phyloP scores from a whole-genome alignment of 1,284 basidiomycete species.

The Trichosporon sp. region DNA sequence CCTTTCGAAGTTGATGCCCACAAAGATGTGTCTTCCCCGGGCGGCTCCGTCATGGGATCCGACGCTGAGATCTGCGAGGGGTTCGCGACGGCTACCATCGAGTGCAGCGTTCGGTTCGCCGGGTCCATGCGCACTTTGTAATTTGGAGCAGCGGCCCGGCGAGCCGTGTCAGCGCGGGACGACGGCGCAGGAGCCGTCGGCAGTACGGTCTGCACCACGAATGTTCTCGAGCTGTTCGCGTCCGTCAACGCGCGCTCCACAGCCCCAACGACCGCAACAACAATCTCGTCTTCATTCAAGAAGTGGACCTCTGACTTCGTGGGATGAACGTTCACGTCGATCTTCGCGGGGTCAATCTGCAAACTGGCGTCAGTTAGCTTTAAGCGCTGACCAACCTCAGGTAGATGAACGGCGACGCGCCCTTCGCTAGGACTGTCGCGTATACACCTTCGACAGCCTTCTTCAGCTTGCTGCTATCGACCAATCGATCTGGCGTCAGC shows the following conservation, averaged over 20 bases:
- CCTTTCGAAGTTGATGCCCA: slow-evolving; percentile 7
- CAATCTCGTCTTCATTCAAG: slow-evolving; percentile 84
- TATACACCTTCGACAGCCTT: slow-evolving; percentile 85
- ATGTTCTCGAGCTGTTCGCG: slow-evolving; percentile 64
- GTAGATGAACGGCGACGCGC: slow-evolving; percentile 85
- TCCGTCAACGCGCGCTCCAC: slow-evolving; percentile 65
- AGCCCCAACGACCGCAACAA: slow-evolving; percentile 69
- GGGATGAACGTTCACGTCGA: slow-evolving; percentile 98
- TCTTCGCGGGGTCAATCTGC: slow-evolving; percentile 74
- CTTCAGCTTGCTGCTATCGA: slow-evolving; percentile 83
- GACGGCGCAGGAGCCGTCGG: slow-evolving; percentile 14
- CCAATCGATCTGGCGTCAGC: slow-evolving; percentile 69
- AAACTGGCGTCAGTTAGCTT: slow-evolving; percentile 54
- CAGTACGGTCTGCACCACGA: slow-evolving; percentile 66
- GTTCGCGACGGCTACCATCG: slow-evolving; percentile 63
- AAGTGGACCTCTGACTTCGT: slow-evolving; percentile 98
- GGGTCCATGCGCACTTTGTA: slow-evolving; percentile 89
- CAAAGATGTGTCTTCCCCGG: slow-evolving; percentile 26
- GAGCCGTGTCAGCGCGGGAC: not conserved
- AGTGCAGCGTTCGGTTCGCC: slow-evolving; percentile 82
- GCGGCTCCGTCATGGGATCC: slow-evolving; percentile 23
- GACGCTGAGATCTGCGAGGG: slow-evolving; percentile 36
- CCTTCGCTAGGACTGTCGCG: slow-evolving; percentile 81
- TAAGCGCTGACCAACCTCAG: slow-evolving; percentile 59
- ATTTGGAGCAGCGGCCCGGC: slow-evolving; percentile 57